A percentile compares a stretch with the other conserved stretches of the same genome.
phyloP scores from a whole-genome alignment of 208 protist species.

The Leishmania guyanensis region DNA sequence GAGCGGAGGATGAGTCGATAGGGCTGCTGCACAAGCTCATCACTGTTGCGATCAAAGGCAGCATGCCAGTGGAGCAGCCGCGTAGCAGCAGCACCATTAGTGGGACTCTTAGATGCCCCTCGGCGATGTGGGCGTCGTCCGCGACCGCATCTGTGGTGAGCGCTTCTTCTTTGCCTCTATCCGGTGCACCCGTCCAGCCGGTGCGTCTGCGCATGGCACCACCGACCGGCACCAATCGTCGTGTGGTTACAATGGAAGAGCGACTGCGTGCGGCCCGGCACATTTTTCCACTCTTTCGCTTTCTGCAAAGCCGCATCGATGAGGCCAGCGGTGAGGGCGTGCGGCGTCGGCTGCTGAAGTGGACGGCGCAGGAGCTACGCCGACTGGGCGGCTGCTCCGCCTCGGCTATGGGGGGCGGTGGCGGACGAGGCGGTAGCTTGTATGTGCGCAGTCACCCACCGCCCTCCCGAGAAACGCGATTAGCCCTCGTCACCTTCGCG shows the following conservation, averaged over 20 bases:
- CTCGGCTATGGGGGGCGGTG: background rate
- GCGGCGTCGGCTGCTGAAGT: slow-evolving; percentile 72
- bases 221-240: slow-evolving; percentile 30
- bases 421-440: background rate
- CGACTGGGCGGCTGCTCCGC: slow-evolving; percentile 1
- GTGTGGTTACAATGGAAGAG: slow-evolving; percentile 58
- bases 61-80: slow-evolving; percentile 53
- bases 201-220: slow-evolving; percentile 75
- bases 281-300: slow-evolving; percentile 68
- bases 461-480: slow-evolving; percentile 22
- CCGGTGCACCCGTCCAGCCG: slow-evolving; percentile 22
- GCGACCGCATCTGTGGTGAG: background rate
- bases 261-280: slow-evolving; percentile 59
- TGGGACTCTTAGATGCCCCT: background rate
- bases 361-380: slow-evolving; percentile 59
- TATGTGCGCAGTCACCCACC: slow-evolving; percentile 11
- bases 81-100: slow-evolving; percentile 5
- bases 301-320: slow-evolving; percentile 45
- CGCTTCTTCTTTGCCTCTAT: background rate
- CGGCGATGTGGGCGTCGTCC: background rate
- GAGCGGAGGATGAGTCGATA: slow-evolving; percentile 59
- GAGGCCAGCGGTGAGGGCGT: slow-evolving; percentile 53
- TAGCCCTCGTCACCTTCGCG: slow-evolving; percentile 69
- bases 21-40: slow-evolving; percentile 79
- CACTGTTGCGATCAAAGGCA: slow-evolving; percentile 67